Evolutionary conservation across 371 early-diverging fungal genomes (phyloP), one percentile per base, ranked within the genome.

Genomic region (Blakeslea trispora): DNA sequence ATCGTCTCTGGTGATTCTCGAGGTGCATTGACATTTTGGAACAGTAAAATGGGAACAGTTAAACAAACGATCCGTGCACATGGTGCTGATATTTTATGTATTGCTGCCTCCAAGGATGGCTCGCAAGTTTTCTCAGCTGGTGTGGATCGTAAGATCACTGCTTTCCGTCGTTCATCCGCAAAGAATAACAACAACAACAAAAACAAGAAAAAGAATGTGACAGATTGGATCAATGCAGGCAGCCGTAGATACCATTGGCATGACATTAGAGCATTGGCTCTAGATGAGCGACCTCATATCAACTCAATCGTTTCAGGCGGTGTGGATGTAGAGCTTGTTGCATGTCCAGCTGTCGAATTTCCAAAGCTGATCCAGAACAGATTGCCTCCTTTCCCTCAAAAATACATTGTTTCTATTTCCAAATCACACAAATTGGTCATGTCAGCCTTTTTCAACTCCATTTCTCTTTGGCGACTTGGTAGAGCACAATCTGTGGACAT

Each of bases 1-100:
- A 75, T 96, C 51, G 91, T 94, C 14, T 86, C 89, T 48, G 98
- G 94, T 34, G 96, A 95, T 72, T 94, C 96, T 4, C 74, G 89
- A 14, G 98, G 98, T 34, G 74, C 87, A 41, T 86, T 96, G 35
- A 83, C 87, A 64, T 93, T 95, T 68, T 96, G 95, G 94, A 89
- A 94, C 64, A 79, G 81, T 35, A 64, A 72, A 8, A 70, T 78
- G 54, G 87, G 86, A 22, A 90, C 91, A 14, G 70, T 91, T 45
- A 67, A 78, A 51, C 85, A 91, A 59, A 79, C 81, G 1, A 74
- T 94, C 53, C 75, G 77, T 28, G 80, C 90, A 0, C 95, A 95
- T 54, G 84, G 75, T 19, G 95, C 96, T 1, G 96, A 96, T 75
- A 89, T 95, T 14, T 83, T 97, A 9, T 90, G 94, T 54, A 65